Evolutionary conservation across 2,329 filamentous ascomycete genomes (phyloP).

Genomic region (Parasarocladium wereldwijsianum): DNA sequence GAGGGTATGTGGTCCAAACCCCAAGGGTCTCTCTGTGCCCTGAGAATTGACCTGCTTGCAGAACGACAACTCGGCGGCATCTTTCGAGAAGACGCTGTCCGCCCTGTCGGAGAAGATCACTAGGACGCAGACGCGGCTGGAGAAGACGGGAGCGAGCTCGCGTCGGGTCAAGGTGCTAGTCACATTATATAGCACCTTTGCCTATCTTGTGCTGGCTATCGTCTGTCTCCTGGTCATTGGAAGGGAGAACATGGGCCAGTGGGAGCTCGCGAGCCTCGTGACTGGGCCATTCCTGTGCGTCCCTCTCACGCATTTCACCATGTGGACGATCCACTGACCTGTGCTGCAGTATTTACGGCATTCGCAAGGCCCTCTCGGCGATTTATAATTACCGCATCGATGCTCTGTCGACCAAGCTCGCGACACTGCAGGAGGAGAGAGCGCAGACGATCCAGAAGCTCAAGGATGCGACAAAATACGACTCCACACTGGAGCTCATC

Average conservation of each 20-base stretch:
- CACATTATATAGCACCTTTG: conserved; percentile 82
- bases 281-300: conserved; percentile 66
- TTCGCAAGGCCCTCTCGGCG: conserved; percentile 49
- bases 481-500: conserved; percentile 81
- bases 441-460: conserved; percentile 83
- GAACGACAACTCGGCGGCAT: conserved; percentile 72
- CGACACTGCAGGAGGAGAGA: conserved; percentile 63
- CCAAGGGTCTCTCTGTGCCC: background rate
- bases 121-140: conserved; percentile 56
- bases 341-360: conserved; percentile 57
- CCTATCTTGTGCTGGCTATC: conserved; percentile 75
- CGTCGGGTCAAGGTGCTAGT: conserved; percentile 72
- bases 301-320: background rate
- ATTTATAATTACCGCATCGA: conserved; percentile 76
- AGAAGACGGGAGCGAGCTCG: conserved; percentile 54
- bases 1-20: conserved; percentile 37
- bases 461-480: conserved; percentile 89
- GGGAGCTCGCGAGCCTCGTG: conserved; percentile 65
- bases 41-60: too few species aligned
- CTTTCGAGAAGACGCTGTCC: conserved; percentile 84
- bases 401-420: conserved; percentile 51
- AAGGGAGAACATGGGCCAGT: conserved; percentile 58
- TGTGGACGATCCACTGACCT: conserved; percentile 7
- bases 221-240: conserved; percentile 77
- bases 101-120: conserved; percentile 72